Base-by-base conservation (phyloP, 192 early-diverging fungal species). In the Backusella tarrabulga region DNA sequence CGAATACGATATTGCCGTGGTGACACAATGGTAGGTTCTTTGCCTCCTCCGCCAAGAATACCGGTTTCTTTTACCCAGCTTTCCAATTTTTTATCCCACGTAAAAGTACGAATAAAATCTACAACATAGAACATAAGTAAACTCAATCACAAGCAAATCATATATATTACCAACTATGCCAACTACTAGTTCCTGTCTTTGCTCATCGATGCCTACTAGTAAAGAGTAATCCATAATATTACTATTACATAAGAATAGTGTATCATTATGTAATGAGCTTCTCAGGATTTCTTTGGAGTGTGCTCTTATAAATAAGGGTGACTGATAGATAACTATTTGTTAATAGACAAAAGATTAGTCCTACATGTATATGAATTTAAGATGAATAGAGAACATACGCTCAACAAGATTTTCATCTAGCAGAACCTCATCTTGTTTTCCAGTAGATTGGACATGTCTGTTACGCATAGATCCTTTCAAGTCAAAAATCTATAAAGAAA, bases 191-290 rank as follows among this genome's bases (percentile, higher is more conserved):
- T 99, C 95, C 42, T 93, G 89, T 14, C 83, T 87, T 8, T 92
- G 87, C 50, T 93, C 94, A 68, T 98, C 95, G 72, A 99, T 94
- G 3, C 97, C 98, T 12, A 99, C 95, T 35, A 99, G 79, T 36
- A 99, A 85, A 9, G 96, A 97, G 78, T 99, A 99, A 83, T 99
- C 98, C 97, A 99, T 98, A 11, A 99, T 95, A 77, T 97, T 96
- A 78, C 94, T 89, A 77, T 91, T 91, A n/a, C 92, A 92, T 71
- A 99, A 82, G 78, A 99, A 99, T 32, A 96, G 84, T 9, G 97
- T 97, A 81, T 99, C 98, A 75, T 99, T 98, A 78, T 89, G 93
- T 1, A 99, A 86, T 8, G 97, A 96, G 12, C 90, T 91, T 40
- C 89, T 87, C 19, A 99, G 82, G 52, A 97, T 87, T 34, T 91